Evolutionary conservation across 2,329 filamentous ascomycete species (phyloP).

Genomic region (Aspergillus sp.): DNA sequence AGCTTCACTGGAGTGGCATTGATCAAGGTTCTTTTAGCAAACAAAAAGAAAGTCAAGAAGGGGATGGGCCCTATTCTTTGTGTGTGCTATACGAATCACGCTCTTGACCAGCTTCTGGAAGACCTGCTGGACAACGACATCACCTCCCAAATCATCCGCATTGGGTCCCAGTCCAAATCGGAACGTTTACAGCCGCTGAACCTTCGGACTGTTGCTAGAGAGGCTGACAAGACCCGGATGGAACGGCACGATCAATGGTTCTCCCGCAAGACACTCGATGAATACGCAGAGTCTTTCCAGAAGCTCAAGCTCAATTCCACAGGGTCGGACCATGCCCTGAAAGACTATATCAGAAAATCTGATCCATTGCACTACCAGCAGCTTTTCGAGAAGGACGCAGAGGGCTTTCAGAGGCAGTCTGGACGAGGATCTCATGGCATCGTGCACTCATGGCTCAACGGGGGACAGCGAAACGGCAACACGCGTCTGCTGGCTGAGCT

Average conservation of each 20-base stretch:
- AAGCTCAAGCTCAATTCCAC: not conserved
- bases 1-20: slow-evolving; percentile 28
- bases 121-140: slow-evolving; percentile 49
- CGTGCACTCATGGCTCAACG: slow-evolving; percentile 23
- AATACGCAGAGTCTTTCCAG: not conserved
- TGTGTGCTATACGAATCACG: slow-evolving; percentile 55
- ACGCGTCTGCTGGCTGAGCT: slow-evolving; percentile 12
- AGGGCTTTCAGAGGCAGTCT: not conserved
- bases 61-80: slow-evolving; percentile 49
- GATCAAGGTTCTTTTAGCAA: slow-evolving; percentile 25
- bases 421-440: not conserved
- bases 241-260: not conserved
- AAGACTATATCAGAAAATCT: not conserved
- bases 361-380: not conserved
- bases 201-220: slow-evolving; percentile 39
- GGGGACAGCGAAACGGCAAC: slow-evolving; percentile 1
- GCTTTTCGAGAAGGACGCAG: slow-evolving; percentile 4
- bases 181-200: slow-evolving; percentile 53
- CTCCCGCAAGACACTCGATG: not conserved
- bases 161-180: slow-evolving; percentile 61
- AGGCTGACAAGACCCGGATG: slow-evolving; percentile 19
- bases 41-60: slow-evolving; percentile 10
- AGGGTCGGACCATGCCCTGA: not conserved
- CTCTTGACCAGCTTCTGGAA: slow-evolving; percentile 60
- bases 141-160: slow-evolving; percentile 54